Evolutionary conservation across 179 eudicot genomes (phyloP).

Genomic region (Carnegiea gigantea): DNA sequence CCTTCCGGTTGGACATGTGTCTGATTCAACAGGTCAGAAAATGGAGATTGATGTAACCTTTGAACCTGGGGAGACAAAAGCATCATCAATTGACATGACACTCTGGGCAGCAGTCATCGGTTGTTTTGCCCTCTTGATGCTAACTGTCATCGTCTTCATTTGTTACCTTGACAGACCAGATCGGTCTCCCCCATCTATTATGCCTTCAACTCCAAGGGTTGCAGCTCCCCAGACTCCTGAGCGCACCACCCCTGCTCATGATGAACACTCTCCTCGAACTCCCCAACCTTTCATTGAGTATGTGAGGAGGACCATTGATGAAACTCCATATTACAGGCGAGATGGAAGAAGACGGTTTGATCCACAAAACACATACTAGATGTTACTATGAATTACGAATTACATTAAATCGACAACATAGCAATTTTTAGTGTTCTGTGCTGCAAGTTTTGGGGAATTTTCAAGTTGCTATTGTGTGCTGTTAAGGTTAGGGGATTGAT

Average conservation of each 20-base stretch:
- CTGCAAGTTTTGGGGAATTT: neutral
- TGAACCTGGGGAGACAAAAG: conserved; percentile 32
- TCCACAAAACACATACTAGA: conserved; percentile 76
- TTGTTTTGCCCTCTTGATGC: conserved; percentile 32
- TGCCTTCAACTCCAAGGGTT: conserved; percentile 31
- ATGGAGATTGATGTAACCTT: conserved; percentile 59
- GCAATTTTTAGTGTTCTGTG: neutral
- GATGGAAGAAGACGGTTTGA: conserved; percentile 56
- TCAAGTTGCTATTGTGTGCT: neutral
- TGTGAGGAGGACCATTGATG: conserved; percentile 82
- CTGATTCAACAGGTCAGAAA: conserved; percentile 56
- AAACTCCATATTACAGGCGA: conserved; percentile 81
- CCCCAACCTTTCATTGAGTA: conserved; percentile 83
- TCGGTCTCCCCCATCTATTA: conserved; percentile 19
- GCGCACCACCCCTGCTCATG: conserved; percentile 37
- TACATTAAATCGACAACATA: too few relatives aligned
- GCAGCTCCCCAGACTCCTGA: conserved; percentile 47
- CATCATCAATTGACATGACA: conserved; percentile 8
- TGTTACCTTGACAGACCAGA: conserved; percentile 36
- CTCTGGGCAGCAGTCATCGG: conserved; percentile 33
- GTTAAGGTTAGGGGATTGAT: neutral
- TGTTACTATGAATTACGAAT: neutral
- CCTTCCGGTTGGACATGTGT: neutral
- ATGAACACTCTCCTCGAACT: conserved; percentile 70
- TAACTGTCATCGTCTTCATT: conserved; percentile 32